Evolutionary conservation across 1,139 yeast genomes (phyloP), one percentile per base, ranked within the genome.

Genomic region (Candida tropicalis): DNA sequence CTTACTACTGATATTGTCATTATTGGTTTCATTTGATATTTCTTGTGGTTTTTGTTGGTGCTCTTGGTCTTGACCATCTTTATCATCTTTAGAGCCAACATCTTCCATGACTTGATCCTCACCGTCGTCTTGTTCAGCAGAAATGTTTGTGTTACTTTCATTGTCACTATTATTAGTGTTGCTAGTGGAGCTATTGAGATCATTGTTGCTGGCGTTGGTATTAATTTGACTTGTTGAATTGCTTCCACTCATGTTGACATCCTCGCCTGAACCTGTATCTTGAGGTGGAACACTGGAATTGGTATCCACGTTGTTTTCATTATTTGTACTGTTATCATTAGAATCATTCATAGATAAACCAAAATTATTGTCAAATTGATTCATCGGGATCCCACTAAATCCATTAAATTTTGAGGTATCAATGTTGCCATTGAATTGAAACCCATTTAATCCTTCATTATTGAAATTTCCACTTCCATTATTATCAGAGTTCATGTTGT

Each of bases 371-470:
- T 43, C 49, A 29, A 51, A 51, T 27, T 47, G 47, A 22, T 43
- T 47, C 44, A 52, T 52, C 32, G 55, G 52, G 32, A 52, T 48
- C 2, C 42, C 51, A 39, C 41, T 41, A 31, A 41, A 38, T 5
- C 43, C 50, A 35, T 45, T 47, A 27, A 45, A 41, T 13, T 42
- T 45, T 1, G 43, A n/a, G 3, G 45, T 13, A 9, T 46, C 48
- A 12, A 44, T 25, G 9, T 39, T 40, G 22, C 12, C 37, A 23
- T 18, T 13, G 33, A 40, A 33, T 16, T 32, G 31, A 26, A 37
- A 37, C 3, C 35, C 35, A 22, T 31, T 22, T n/a, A 29, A 37
- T 1, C 10, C 40, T 7, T 40, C 43, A 32, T 35, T 39, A n/a
- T 33, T 39, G 11, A 28, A 13, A 22, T 29, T 39, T 18, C 16